phyloP scores from a whole-genome alignment of 2,329 filamentous ascomycete species.

The Ilyonectria sp. region DNA sequence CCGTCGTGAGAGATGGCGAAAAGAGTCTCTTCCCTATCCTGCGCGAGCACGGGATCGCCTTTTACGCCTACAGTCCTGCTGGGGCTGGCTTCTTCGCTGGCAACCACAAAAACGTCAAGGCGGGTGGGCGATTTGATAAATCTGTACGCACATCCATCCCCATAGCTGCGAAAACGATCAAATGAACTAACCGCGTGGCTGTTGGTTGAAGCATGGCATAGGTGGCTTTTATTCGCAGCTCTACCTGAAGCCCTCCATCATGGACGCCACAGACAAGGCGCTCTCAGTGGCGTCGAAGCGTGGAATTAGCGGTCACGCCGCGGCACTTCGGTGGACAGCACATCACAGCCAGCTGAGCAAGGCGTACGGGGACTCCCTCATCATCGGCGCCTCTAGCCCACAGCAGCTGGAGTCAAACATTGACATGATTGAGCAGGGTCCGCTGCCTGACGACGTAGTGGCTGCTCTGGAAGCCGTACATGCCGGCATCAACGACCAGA shows the following conservation, averaged over 20 bases:
- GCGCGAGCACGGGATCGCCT: slow-evolving; percentile 58
- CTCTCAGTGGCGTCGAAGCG: slow-evolving; percentile 49
- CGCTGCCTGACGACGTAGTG: slow-evolving; percentile 56
- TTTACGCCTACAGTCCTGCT: slow-evolving; percentile 58
- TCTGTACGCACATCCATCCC: slow-evolving; percentile 37
- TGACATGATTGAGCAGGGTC: slow-evolving; percentile 55
- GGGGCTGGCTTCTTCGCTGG: slow-evolving; percentile 46
- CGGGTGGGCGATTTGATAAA: slow-evolving; percentile 45
- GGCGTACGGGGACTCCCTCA: slow-evolving; percentile 53
- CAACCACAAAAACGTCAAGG: slow-evolving; percentile 38
- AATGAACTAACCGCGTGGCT: slow-evolving; percentile 2
- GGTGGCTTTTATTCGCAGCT: slow-evolving; percentile 45
- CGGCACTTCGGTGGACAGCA: slow-evolving; percentile 58
- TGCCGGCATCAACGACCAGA: slow-evolving; percentile 32
- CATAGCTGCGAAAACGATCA: background rate
- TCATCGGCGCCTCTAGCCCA: slow-evolving; percentile 54
- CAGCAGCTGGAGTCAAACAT: slow-evolving; percentile 55
- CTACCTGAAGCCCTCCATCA: slow-evolving; percentile 50
- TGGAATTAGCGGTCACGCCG: slow-evolving; percentile 56
- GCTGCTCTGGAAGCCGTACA: slow-evolving; percentile 42
- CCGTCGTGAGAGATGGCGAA: slow-evolving; percentile 59
- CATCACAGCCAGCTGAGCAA: slow-evolving; percentile 54
- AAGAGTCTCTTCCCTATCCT: slow-evolving; percentile 59
- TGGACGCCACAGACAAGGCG: slow-evolving; percentile 46
- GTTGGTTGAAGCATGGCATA: slow-evolving; percentile 10